These are phyloP conservation scores for Mycosphaerella sp. DNA, from an alignment of 2,329 filamentous ascomycete genomes.

Conservation along the genomic window DNA sequence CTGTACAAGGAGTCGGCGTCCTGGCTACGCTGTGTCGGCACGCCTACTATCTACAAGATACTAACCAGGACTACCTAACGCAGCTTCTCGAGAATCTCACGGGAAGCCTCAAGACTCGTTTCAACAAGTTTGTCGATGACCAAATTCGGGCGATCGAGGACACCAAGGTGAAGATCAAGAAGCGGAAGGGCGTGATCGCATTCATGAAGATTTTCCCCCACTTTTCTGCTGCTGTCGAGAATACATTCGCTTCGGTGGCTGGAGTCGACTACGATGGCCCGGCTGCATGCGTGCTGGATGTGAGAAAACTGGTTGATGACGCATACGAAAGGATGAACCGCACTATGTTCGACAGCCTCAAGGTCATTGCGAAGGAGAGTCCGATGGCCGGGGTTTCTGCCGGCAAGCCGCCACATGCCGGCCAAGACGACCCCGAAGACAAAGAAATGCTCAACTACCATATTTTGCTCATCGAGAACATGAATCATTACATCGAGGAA, in stretches of 20 bases:
- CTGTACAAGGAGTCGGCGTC: conserved; percentile 86
- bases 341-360: conserved; percentile 94
- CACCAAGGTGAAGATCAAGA: conserved; percentile 98
- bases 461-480: conserved; percentile 95
- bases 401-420: conserved; percentile 35
- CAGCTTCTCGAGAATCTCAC: conserved; percentile 71
- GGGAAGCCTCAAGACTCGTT: conserved; percentile 61
- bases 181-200: conserved; percentile 90
- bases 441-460: conserved; percentile 97
- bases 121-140: conserved; percentile 85
- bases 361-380: conserved; percentile 77
- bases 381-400: conserved; percentile 50
- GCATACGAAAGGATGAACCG: conserved; percentile 86
- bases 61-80: conserved; percentile 87
- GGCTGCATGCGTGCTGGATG: conserved; percentile 47
- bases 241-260: conserved; percentile 57
- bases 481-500: conserved; percentile 95
- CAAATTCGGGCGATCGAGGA: conserved; percentile 95
- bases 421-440: conserved; percentile 66
- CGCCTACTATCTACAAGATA: conserved; percentile 71
- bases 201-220: conserved; percentile 91
- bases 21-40: conserved; percentile 75
- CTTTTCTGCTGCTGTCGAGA: conserved; percentile 77
- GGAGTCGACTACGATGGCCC: conserved; percentile 43
- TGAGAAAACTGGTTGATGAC: conserved; percentile 73